Percentiles rank a stretch among this genome's conserved stretches.
phyloP scores from a whole-genome alignment of 2,329 filamentous ascomycete genomes.

The Polytolypa hystricis region DNA sequence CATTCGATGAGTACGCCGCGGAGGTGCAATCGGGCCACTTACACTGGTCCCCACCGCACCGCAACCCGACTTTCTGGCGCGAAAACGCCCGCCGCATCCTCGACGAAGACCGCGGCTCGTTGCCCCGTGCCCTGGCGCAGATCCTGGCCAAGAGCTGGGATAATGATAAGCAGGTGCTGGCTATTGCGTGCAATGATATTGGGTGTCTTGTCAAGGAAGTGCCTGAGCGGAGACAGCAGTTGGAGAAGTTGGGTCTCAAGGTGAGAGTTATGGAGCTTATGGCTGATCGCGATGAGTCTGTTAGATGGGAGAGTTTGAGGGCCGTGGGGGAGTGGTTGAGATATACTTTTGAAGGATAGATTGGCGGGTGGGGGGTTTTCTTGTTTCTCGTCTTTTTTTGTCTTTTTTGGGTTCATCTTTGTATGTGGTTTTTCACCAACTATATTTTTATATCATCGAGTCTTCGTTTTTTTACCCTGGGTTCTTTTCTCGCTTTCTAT shows the following conservation, averaged over 20 bases:
- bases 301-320: conserved; percentile 84
- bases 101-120: conserved; percentile 66
- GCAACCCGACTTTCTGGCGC: conserved; percentile 76
- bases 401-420: too few relatives aligned
- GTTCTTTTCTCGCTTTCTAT: too few relatives aligned
- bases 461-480: too few relatives aligned
- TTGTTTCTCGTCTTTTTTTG: not conserved
- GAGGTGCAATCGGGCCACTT: conserved; percentile 80
- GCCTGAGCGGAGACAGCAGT: conserved; percentile 65
- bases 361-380: too few relatives aligned
- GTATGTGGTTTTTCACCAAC: too few relatives aligned
- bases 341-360: conserved; percentile 51
- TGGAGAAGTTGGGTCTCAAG: conserved; percentile 81
- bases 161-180: conserved; percentile 73
- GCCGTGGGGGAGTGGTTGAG: conserved; percentile 70
- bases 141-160: conserved; percentile 76
- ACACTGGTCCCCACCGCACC: conserved; percentile 85
- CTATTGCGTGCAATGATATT: conserved; percentile 87
- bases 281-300: conserved; percentile 76
- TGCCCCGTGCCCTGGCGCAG: conserved; percentile 71
- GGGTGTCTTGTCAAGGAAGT: conserved; percentile 82
- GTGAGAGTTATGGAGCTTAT: conserved; percentile 85
- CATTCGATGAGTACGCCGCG: conserved; percentile 60
- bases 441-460: too few relatives aligned
- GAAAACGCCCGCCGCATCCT: conserved; percentile 83